Conservation (phyloP, 345 rosid genomes). For the Adansonia digitata region DNA sequence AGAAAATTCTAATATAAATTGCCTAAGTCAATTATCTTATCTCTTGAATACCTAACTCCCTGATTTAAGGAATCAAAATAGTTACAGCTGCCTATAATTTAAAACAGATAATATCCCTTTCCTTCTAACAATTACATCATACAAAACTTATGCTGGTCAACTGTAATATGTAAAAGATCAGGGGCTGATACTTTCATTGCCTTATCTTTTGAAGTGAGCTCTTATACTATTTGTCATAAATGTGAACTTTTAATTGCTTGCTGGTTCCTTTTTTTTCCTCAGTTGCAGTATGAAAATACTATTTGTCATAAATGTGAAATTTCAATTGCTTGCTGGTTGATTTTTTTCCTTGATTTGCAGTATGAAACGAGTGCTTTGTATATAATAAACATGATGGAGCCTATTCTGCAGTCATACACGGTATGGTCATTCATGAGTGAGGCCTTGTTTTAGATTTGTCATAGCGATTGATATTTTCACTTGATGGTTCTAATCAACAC, state of each 20-base stretch:
- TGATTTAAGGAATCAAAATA: no score
- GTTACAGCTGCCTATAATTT: no score
- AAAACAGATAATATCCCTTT: no score
- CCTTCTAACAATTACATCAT: not conserved
- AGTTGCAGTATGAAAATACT: no score
- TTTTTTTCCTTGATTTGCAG: constrained; percentile 36
- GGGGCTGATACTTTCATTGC: not conserved
- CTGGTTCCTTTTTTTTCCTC: no score
- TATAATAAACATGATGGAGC: constrained; percentile 86
- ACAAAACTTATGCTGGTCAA: not conserved
- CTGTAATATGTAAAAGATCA: not conserved
- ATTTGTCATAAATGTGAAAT: not conserved
- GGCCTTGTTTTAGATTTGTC: constrained; percentile 8
- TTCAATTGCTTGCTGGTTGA: constrained; percentile 6
- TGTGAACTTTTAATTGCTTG: constrained; percentile 2
- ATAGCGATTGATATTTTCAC: constrained; percentile 11
- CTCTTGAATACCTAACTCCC: no score
- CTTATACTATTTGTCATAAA: not conserved
- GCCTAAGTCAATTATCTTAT: no score
- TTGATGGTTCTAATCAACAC: constrained; percentile 3
- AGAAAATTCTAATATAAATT: no score
- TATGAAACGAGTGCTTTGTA: constrained; percentile 84
- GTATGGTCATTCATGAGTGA: constrained; percentile 37
- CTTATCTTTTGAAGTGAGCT: constrained; percentile 5
- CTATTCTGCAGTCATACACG: constrained; percentile 86